Base-by-base conservation (phyloP, 75 land plant genomes). In the Cryptomeria japonica region DNA sequence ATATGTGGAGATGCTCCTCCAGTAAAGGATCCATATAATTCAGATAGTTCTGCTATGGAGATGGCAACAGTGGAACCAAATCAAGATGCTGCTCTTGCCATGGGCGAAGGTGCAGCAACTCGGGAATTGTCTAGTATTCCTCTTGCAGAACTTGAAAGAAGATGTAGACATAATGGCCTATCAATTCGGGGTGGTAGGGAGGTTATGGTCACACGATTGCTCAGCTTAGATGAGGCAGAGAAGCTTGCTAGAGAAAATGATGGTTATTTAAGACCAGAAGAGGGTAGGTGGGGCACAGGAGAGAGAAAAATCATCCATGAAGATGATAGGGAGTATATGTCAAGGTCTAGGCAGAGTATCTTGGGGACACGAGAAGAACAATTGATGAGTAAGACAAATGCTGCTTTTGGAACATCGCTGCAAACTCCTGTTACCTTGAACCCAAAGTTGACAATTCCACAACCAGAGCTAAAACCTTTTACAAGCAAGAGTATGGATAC, bases 211-310 rank as follows among this genome's bases (percentile, higher is more conserved):
- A 88, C 92, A 22, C 88, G 93, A 32, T 84, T 92, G 49, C 83
- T 92, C 56, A 91, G 92, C 84, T 86, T 92, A 77, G 93, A 91
- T 82, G 93, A 92, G 58, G 92, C 93, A 73, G 93, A 92, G 93
- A 92, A 91, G 84, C 84, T 44, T 25, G 37, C 58, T 12, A 51
- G 64, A 84, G 86, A 84, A 13, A 88, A 87, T 55, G 64, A 84
- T 84, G 86, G 8, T 16, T 18, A 84, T 84, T 51, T 32, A 34
- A 84, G 49, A 56, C 36, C 32, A 5, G 86, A 53, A 34, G 64
- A 49, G 55, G 38, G 85, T 28, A 84, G 55, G 38, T 49, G 58
- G 58, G 34, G 36, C 19, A 15, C 53, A 61, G 90, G 86, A 15
- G 83, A 76, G 58, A 92, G 90, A 84, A 96, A 91, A 61, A 44